Evolutionary conservation across 768 basidiomycete species (phyloP), one percentile per base, ranked within the genome.

Genomic region (Daedaleopsis sinensis): DNA sequence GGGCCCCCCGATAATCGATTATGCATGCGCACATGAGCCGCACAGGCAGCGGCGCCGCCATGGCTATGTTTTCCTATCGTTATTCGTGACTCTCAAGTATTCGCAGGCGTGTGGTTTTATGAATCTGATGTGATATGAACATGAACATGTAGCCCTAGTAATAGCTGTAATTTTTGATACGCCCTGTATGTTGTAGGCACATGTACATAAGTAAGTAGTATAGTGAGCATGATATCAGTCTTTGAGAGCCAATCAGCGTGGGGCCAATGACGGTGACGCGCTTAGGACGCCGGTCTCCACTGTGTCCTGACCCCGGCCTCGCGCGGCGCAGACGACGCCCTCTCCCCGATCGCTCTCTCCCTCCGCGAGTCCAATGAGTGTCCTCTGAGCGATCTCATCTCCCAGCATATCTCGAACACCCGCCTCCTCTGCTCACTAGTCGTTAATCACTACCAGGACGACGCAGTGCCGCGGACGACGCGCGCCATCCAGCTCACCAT

Each of bases 71-170:
- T 44, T 27, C 37, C 39, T 58, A 60, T 60, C 59, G 12, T 60
- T 60, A 58, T 58, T 52, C 27, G 27, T 32, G 27, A 32, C 27
- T 32, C 27, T 32, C 27, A 7, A 32, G 4, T 36, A 27, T 50
- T 50, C 27, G 27, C 27, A 3, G 27, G 27, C 21, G 19, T 50
- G 21, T 21, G 24, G 39, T 32, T 24, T 32, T 27, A 16, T 21
- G 23, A 32, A 27, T 27, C n/a, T 18, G 27, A 32, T 32, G 27
- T 15, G 18, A 27, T 49, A 43, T 47, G 52, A 55, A 62, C 51
- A 62, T 57, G 24, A 51, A 47, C 55, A 32, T 62, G 51, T 62
- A 62, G 55, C 61, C 36, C n/a, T n/a, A n/a, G n/a, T n/a, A n/a
- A n/a, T 57, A 62, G 49, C 32, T 61, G 49, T 51, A 53, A n/a